Conservation (phyloP, 2,329 filamentous ascomycete genomes). For the Neofusicoccum sp. region DNA sequence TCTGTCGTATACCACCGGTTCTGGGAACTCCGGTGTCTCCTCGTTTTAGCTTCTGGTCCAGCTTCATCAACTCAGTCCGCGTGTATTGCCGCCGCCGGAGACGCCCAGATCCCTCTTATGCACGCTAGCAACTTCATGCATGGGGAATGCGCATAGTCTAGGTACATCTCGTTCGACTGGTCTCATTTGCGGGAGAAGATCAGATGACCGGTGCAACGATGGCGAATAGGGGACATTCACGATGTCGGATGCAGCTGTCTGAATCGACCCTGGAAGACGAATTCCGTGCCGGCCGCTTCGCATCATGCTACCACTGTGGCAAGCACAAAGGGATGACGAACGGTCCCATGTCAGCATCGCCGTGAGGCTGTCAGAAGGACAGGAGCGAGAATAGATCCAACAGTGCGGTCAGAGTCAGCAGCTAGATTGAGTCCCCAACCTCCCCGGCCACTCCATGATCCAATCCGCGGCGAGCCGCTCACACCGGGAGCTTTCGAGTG, state of each 20-base stretch:
- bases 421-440: neutral
- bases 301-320: neutral
- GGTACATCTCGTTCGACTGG: neutral
- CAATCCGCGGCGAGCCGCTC: neutral
- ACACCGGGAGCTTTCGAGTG: neutral
- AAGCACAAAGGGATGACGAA: neutral
- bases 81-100: neutral
- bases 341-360: neutral
- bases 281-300: neutral
- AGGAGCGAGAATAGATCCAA: neutral
- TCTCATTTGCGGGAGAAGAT: neutral
- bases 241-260: neutral
- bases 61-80: neutral
- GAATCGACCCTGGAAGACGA: neutral
- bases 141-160: neutral
- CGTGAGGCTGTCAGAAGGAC: neutral
- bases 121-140: neutral
- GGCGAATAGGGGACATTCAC: neutral
- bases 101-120: slow-evolving; percentile 2
- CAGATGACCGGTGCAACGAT: slow-evolving; percentile 8
- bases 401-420: slow-evolving; percentile 1
- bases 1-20: neutral
- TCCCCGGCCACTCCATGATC: neutral
- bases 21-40: neutral
- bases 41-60: neutral